These are phyloP conservation scores for Floccularia luteovirens DNA, from an alignment of 768 basidiomycete species.

Conservation along the genomic window DNA sequence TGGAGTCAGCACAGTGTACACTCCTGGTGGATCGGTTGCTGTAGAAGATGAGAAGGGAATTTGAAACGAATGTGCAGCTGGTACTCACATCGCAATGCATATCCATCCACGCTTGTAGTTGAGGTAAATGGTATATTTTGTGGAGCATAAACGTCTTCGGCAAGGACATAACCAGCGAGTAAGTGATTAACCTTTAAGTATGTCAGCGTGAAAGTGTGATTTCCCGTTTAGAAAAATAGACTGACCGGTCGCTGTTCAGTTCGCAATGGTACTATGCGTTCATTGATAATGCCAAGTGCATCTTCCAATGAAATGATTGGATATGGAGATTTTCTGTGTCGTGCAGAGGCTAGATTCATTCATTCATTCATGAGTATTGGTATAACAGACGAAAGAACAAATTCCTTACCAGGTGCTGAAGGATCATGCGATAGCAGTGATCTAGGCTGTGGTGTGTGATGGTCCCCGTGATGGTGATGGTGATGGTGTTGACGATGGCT, in stretches of 20 bases:
- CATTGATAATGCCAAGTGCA: constrained; percentile 51
- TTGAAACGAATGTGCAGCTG: neutral
- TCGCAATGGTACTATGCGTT: constrained; percentile 35
- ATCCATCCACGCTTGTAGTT: constrained; percentile 87
- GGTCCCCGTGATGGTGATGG: constrained; percentile 26
- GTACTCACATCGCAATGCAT: constrained; percentile 64
- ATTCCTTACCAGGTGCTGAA: constrained; percentile 47
- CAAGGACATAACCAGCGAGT: constrained; percentile 65
- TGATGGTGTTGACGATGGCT: constrained; percentile 21
- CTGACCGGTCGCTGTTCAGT: constrained; percentile 32
- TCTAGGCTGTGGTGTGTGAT: constrained; percentile 44
- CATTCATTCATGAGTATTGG: too few species aligned
- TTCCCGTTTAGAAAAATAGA: neutral
- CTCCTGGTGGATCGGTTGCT: constrained; percentile 61
- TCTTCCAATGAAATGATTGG: constrained; percentile 58
- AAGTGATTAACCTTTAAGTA: constrained; percentile 42
- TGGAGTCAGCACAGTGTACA: constrained; percentile 61
- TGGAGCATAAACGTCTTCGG: constrained; percentile 64
- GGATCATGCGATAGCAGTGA: constrained; percentile 64
- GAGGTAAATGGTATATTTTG: constrained; percentile 53
- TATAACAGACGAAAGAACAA: neutral
- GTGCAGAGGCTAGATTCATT: constrained; percentile 57
- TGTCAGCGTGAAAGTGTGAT: neutral
- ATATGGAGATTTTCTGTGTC: constrained; percentile 75
- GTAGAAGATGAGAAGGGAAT: neutral